Evolutionary conservation across 2,329 filamentous ascomycete species (phyloP).

Genomic region (Aspergillus vadensis): DNA sequence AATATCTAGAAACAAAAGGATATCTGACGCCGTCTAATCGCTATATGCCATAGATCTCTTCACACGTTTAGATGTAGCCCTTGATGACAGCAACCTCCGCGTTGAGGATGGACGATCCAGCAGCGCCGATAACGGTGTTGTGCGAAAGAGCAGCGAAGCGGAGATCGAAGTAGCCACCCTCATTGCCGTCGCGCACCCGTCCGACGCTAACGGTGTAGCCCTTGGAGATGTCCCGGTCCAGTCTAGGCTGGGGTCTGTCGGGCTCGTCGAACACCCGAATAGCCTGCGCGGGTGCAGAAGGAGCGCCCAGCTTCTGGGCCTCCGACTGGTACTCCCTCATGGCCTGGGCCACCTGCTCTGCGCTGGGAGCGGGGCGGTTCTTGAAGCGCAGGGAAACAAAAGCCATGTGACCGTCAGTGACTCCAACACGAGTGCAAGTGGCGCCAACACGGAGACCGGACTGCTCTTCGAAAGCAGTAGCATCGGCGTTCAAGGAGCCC

Average conservation of each 20-base stretch:
- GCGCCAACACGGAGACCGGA: conserved; percentile 74
- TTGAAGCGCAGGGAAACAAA: conserved; percentile 86
- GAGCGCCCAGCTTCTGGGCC: conserved; percentile 79
- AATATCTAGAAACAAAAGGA: conserved; percentile 7
- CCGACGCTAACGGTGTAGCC: conserved; percentile 93
- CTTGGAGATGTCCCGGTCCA: conserved; percentile 80
- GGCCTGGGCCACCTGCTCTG: conserved; percentile 75
- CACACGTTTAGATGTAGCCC: conserved; percentile 65
- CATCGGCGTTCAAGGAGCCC: conserved; percentile 69
- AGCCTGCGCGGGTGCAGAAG: conserved; percentile 76
- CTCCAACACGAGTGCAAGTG: conserved; percentile 90
- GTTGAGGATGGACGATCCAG: conserved; percentile 94
- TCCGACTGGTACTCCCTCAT: conserved; percentile 80
- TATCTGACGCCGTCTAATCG: conserved; percentile 20
- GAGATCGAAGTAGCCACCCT: conserved; percentile 84
- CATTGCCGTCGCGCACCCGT: conserved; percentile 77
- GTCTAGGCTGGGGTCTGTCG: conserved; percentile 85
- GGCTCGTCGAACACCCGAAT: conserved; percentile 89
- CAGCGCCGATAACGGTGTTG: conserved; percentile 89
- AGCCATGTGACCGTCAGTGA: conserved; percentile 93
- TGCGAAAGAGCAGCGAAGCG: conserved; percentile 94
- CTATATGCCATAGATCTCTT: conserved; percentile 15
- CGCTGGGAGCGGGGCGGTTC: conserved; percentile 70
- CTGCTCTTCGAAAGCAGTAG: conserved; percentile 77
- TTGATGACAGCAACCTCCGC: conserved; percentile 90